phyloP scores from a whole-genome alignment of 108 stramenopile genomes.

The Cyclotella kingstonii region DNA sequence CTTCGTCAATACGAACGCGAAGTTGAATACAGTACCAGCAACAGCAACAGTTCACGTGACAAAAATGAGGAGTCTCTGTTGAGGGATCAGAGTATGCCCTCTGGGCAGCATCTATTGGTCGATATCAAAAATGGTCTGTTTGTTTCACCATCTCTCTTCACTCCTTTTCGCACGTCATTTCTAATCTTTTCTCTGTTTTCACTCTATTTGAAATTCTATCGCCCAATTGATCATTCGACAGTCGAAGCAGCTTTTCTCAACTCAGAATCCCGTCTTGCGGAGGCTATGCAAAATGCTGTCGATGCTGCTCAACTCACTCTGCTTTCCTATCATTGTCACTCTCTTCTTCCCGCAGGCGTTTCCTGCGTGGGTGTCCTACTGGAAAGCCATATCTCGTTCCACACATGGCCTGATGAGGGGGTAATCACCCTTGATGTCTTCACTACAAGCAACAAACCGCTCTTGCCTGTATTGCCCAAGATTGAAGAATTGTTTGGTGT shows the following conservation, averaged over 20 bases:
- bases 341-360: conserved; percentile 75
- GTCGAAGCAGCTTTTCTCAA: conserved; percentile 76
- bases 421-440: conserved; percentile 85
- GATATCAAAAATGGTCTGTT: conserved; percentile 77
- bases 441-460: conserved; percentile 63
- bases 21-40: background rate
- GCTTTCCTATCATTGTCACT: conserved; percentile 86
- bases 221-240: too few species aligned
- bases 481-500: conserved; percentile 67
- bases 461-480: conserved; percentile 62
- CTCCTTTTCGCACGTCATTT: too few species aligned
- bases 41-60: background rate
- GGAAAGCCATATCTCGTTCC: conserved; percentile 81
- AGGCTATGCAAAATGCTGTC: conserved; percentile 72
- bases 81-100: conserved; percentile 45
- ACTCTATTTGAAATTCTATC: too few species aligned
- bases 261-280: conserved; percentile 57
- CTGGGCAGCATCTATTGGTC: conserved; percentile 79
- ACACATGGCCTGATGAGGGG: conserved; percentile 90
- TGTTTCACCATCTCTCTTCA: too few species aligned
- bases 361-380: conserved; percentile 82
- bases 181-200: too few species aligned
- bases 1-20: conserved; percentile 10
- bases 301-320: conserved; percentile 64
- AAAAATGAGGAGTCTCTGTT: conserved; percentile 6